A percentile compares a stretch with the other conserved stretches of the same genome.
Evolutionary conservation across 176 grass and related monocot species (phyloP).

Genomic region (Musa beccarii): DNA sequence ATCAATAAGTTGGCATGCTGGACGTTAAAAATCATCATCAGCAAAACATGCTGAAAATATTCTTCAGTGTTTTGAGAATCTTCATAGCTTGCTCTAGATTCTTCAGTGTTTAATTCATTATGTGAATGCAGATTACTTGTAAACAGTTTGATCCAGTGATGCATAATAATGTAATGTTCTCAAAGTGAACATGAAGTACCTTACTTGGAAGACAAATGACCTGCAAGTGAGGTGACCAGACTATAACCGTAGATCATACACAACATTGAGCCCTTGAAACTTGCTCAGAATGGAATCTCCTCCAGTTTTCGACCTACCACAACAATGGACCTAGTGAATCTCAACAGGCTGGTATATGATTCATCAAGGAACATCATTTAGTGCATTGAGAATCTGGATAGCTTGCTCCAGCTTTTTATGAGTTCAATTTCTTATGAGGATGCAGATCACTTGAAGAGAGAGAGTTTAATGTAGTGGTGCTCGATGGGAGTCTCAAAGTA

Average conservation of each 20-base stretch:
- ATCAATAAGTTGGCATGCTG: conserved; percentile 49
- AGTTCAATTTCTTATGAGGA: conserved; percentile 44
- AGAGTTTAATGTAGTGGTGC: conserved; percentile 27
- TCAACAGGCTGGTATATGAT: too few species aligned
- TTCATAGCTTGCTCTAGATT: conserved; percentile 36
- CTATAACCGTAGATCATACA: conserved; percentile 22
- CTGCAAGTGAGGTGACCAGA: conserved; percentile 36
- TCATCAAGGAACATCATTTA: not conserved
- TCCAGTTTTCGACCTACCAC: conserved; percentile 11
- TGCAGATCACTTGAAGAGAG: conserved; percentile 45
- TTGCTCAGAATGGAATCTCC: not conserved
- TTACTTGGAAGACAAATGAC: conserved; percentile 65
- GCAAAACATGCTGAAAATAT: conserved; percentile 11
- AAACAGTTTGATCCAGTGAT: conserved; percentile 26
- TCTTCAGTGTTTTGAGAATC: conserved; percentile 38
- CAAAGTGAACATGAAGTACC: conserved; percentile 53
- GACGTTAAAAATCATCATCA: not conserved
- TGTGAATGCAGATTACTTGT: conserved; percentile 37
- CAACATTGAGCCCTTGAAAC: conserved; percentile 25
- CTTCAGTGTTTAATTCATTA: conserved; percentile 54
- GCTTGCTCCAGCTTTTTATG: conserved; percentile 42
- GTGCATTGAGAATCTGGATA: conserved; percentile 17
- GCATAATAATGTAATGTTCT: conserved; percentile 59
- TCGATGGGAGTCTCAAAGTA: conserved; percentile 25
- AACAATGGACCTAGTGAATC: not conserved